Evolutionary conservation across 1,284 basidiomycete genomes (phyloP).

Genomic region (Ceratobasidium sp.): DNA sequence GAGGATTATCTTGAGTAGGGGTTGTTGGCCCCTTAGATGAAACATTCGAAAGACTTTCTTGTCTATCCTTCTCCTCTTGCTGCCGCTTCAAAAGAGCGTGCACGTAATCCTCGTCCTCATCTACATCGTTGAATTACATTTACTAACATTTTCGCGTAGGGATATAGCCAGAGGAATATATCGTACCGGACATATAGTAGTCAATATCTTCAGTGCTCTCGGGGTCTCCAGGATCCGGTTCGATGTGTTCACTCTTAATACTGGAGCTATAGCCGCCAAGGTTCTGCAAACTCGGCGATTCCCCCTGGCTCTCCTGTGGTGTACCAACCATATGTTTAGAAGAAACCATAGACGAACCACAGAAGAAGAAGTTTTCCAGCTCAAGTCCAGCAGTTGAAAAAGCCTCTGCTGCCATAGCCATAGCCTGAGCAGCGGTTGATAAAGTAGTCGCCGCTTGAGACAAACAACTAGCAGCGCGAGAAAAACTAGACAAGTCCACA

Average conservation of each 20-base stretch:
- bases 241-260: neutral
- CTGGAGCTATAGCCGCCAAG: neutral
- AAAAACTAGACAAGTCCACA: neutral
- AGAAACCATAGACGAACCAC: neutral
- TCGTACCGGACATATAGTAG: constrained; percentile 11
- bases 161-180: neutral
- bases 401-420: constrained; percentile 17
- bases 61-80: too few relatives aligned
- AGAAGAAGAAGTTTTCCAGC: neutral
- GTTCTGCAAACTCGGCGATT: neutral
- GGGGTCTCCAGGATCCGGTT: neutral
- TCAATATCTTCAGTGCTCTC: neutral
- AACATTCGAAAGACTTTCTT: too few relatives aligned
- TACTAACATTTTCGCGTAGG: neutral
- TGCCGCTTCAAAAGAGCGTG: neutral
- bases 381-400: neutral
- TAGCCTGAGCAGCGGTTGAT: neutral
- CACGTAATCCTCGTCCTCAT: neutral
- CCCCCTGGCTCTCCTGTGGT: too few relatives aligned
- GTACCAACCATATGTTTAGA: too few relatives aligned
- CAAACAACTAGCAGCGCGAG: neutral
- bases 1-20: too few relatives aligned
- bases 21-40: too few relatives aligned
- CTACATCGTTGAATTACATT: neutral
- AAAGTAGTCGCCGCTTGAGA: neutral